Percentiles rank a stretch among this genome's conserved stretches.
Conservation (phyloP, 805 yeast genomes). For the Suhomyces kilbournensis region DNA sequence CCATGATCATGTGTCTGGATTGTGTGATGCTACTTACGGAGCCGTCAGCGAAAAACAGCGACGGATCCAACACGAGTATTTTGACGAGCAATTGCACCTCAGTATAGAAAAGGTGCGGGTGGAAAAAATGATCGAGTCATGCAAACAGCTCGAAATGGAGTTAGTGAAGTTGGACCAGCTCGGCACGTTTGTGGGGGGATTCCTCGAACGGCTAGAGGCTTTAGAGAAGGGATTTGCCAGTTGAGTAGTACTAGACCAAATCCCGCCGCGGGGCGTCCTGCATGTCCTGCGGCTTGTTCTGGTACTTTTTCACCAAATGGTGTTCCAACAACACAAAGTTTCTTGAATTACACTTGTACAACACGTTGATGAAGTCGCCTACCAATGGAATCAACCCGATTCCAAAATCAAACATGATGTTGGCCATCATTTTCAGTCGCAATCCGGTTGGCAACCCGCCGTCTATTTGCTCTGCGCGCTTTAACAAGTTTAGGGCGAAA, state of each 20-base stretch:
- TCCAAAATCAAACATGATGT: slow-evolving; percentile 37
- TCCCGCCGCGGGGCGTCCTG: background rate
- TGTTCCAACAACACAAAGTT: slow-evolving; percentile 30
- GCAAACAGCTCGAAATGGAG: slow-evolving; percentile 51
- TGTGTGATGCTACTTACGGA: slow-evolving; percentile 40
- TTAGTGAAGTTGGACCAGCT: slow-evolving; percentile 54
- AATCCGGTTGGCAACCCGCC: slow-evolving; percentile 36
- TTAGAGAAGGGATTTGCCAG: slow-evolving; percentile 14
- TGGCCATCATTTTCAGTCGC: slow-evolving; percentile 35
- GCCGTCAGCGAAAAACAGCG: slow-evolving; percentile 32
- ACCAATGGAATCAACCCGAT: slow-evolving; percentile 33
- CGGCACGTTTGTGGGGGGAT: slow-evolving; percentile 26
- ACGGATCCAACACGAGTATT: slow-evolving; percentile 20
- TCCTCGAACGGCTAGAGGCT: slow-evolving; percentile 14
- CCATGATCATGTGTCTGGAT: slow-evolving; percentile 48
- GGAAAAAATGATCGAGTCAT: slow-evolving; percentile 38
- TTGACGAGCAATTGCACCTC: slow-evolving; percentile 22
- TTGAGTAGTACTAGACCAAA: background rate
- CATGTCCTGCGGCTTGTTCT: background rate
- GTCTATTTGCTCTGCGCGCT: slow-evolving; percentile 31
- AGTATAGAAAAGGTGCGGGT: slow-evolving; percentile 40
- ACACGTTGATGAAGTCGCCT: slow-evolving; percentile 20
- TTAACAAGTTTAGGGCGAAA: slow-evolving; percentile 30
- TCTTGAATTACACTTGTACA: slow-evolving; percentile 25
- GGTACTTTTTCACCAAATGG: slow-evolving; percentile 33